These are phyloP conservation scores for Eucalyptus dawsonii DNA, from an alignment of 345 rosid genomes.

Conservation along the genomic window DNA sequence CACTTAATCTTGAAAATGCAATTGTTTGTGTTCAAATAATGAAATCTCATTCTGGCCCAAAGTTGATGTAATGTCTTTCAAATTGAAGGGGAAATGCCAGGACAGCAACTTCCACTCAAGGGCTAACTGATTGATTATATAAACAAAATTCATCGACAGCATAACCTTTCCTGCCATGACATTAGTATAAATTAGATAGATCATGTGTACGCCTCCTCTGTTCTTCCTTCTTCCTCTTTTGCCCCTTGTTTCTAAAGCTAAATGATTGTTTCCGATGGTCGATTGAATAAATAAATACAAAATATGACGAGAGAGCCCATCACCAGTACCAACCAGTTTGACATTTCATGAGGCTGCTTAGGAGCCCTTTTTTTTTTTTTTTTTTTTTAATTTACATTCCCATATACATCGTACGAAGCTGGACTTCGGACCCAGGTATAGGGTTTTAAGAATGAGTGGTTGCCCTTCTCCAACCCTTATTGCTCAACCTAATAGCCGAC, in stretches of 20 bases:
- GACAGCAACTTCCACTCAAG: background rate
- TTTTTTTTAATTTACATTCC: background rate
- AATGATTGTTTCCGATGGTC: background rate
- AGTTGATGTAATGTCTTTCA: background rate
- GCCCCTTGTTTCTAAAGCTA: background rate
- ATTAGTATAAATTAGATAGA: background rate
- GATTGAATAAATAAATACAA: background rate
- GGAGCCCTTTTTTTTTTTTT: background rate
- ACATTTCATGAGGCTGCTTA: background rate
- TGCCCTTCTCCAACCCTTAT: no score
- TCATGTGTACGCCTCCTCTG: background rate
- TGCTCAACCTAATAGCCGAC: no score
- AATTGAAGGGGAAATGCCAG: background rate
- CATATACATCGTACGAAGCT: background rate
- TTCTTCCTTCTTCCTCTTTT: background rate
- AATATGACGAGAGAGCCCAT: background rate
- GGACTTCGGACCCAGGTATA: background rate
- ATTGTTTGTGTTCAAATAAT: background rate
- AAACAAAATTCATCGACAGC: background rate
- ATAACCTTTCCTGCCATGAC: background rate
- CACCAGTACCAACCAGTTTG: background rate
- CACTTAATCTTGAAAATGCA: background rate
- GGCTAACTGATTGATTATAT: background rate
- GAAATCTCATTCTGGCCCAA: background rate
- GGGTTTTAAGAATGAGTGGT: background rate